Evolutionary conservation across 129 eudicot species (phyloP).

Genomic region (Pseudognaphalium luteoalbum): DNA sequence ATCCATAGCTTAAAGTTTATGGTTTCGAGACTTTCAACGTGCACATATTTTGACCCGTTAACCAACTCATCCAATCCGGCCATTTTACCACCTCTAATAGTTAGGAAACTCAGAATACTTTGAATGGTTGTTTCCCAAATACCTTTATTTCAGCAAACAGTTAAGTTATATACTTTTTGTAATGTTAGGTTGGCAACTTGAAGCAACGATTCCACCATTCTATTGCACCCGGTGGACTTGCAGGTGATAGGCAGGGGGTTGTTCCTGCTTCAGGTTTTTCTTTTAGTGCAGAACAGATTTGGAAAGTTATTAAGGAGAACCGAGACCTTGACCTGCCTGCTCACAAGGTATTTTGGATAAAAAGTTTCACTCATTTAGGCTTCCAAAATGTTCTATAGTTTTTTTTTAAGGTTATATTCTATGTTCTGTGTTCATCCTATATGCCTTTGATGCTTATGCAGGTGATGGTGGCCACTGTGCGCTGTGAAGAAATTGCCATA

Average conservation of each 20-base stretch:
- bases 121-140: background rate
- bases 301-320: slow-evolving; percentile 94
- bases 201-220: slow-evolving; percentile 64
- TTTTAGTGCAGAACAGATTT: slow-evolving; percentile 85
- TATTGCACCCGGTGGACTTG: slow-evolving; percentile 68
- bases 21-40: background rate
- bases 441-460: slow-evolving; percentile 13
- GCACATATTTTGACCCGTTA: background rate
- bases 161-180: background rate
- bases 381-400: background rate
- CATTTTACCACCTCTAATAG: background rate
- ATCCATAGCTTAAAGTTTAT: background rate
- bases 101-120: background rate
- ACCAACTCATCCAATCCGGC: background rate
- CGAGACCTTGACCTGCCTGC: slow-evolving; percentile 96
- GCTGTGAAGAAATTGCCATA: slow-evolving; percentile 78
- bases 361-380: background rate
- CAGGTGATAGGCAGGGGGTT: slow-evolving; percentile 75
- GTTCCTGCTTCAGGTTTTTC: slow-evolving; percentile 78
- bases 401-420: background rate
- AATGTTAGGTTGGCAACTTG: slow-evolving; percentile 53
- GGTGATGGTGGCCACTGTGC: slow-evolving; percentile 88
- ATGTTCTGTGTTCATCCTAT: background rate
- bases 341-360: slow-evolving; percentile 58
- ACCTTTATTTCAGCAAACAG: background rate